Percentiles rank a stretch among this genome's conserved stretches.
Conservation (phyloP, 2,329 filamentous ascomycete species). For the Sporothrix schenckii region DNA sequence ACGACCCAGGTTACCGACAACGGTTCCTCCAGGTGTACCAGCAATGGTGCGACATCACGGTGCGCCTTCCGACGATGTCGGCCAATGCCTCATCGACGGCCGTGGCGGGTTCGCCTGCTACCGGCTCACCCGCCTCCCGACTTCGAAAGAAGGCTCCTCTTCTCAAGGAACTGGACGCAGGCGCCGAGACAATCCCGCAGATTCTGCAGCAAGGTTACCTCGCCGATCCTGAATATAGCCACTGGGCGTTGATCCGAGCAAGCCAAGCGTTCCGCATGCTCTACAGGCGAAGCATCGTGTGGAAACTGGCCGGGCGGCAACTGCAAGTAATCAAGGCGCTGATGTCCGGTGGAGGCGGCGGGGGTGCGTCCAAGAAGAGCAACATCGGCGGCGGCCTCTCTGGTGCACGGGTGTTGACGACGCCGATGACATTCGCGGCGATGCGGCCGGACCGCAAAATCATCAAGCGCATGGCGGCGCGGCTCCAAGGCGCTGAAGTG, state of each 20-base stretch:
- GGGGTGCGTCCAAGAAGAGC: background rate
- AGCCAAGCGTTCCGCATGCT: constrained; percentile 52
- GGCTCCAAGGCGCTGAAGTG: constrained; percentile 17
- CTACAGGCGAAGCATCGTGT: constrained; percentile 46
- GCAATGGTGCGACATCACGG: constrained; percentile 48
- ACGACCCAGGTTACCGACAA: constrained; percentile 36
- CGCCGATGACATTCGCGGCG: constrained; percentile 44
- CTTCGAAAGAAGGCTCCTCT: background rate
- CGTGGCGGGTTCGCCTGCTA: background rate
- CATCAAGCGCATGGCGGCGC: constrained; percentile 37
- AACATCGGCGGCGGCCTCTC: constrained; percentile 29
- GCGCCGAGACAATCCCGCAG: constrained; percentile 46
- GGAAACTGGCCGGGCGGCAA: constrained; percentile 55
- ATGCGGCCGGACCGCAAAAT: constrained; percentile 45
- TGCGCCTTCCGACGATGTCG: constrained; percentile 39
- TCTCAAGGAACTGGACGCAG: constrained; percentile 34
- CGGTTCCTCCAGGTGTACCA: constrained; percentile 46
- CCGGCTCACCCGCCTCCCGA: background rate
- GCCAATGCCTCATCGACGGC: background rate
- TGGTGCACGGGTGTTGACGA: constrained; percentile 43
- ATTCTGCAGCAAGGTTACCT: constrained; percentile 42
- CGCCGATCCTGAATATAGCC: constrained; percentile 41
- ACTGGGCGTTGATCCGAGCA: constrained; percentile 57
- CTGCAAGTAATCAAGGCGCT: constrained; percentile 53
- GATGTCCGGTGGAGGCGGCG: background rate